Percentiles rank a stretch among this genome's conserved stretches.
Conservation (phyloP, 2,329 filamentous ascomycete genomes). For the Pyricularia sp. region DNA sequence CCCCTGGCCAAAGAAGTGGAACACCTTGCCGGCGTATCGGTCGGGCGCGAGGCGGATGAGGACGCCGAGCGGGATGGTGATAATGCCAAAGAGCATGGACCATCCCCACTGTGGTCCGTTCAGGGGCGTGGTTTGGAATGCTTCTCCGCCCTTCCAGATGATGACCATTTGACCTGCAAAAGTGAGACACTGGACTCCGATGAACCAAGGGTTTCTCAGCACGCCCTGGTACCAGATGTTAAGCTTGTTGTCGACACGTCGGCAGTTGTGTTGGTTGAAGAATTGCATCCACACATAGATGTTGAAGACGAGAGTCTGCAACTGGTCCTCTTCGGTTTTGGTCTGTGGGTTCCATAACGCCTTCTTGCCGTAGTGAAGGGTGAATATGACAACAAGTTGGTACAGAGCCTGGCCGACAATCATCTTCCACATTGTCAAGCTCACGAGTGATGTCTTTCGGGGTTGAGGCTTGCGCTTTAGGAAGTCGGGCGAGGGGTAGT, state of each 20-base stretch:
- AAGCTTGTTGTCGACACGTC: constrained; percentile 71
- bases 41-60: constrained; percentile 32
- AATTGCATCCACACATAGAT: constrained; percentile 87
- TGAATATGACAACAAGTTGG: constrained; percentile 54
- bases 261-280: constrained; percentile 65
- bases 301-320: constrained; percentile 68
- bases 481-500: constrained; percentile 32
- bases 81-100: constrained; percentile 56
- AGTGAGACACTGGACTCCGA: constrained; percentile 57
- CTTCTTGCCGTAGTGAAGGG: constrained; percentile 49
- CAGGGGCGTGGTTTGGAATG: constrained; percentile 53
- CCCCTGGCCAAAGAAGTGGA: constrained; percentile 10
- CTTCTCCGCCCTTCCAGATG: constrained; percentile 58
- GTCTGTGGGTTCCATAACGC: constrained; percentile 29
- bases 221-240: constrained; percentile 72
- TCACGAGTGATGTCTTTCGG: constrained; percentile 35
- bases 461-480: constrained; percentile 28
- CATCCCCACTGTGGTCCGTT: constrained; percentile 61
- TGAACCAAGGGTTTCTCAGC: constrained; percentile 66
- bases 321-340: background rate
- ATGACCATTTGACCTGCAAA: constrained; percentile 64
- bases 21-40: constrained; percentile 26
- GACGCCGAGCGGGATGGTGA: constrained; percentile 54
- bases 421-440: constrained; percentile 75
- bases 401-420: constrained; percentile 67